phyloP scores from a whole-genome alignment of 306 rosid species.

The Ziziphus jujuba region DNA sequence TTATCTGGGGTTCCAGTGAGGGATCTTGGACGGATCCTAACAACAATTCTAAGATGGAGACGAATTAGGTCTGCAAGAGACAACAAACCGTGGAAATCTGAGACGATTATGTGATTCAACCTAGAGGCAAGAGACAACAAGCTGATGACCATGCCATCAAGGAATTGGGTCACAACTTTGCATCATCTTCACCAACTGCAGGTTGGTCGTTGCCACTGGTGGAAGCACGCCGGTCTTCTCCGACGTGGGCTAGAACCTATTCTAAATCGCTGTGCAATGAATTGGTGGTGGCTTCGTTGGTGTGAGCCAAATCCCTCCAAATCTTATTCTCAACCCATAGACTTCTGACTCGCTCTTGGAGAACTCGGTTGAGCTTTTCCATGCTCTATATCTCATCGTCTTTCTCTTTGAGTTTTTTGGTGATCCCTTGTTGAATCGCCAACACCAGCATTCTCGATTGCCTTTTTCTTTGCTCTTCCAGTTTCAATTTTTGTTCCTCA shows the following conservation, averaged over 20 bases:
- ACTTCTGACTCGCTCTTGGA: slow-evolving; percentile 60
- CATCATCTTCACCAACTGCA: slow-evolving; percentile 35
- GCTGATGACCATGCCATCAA: too few relatives aligned
- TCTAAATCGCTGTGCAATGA: slow-evolving; percentile 63
- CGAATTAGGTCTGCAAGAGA: too few relatives aligned
- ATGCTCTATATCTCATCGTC: slow-evolving; percentile 80
- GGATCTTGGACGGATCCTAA: too few relatives aligned
- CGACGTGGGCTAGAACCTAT: slow-evolving; percentile 54
- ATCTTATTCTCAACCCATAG: slow-evolving; percentile 69
- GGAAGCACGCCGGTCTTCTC: slow-evolving; percentile 18
- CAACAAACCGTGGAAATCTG: too few relatives aligned
- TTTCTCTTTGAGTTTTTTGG: slow-evolving; percentile 61
- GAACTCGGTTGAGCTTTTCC: slow-evolving; percentile 62
- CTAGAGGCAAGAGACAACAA: too few relatives aligned
- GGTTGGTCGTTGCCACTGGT: neutral
- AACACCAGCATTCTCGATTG: slow-evolving; percentile 53
- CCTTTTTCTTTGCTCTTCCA: slow-evolving; percentile 51
- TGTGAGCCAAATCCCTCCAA: slow-evolving; percentile 77
- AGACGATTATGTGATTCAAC: too few relatives aligned
- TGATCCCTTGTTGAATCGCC: slow-evolving; percentile 51
- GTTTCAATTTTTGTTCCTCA: slow-evolving; percentile 59
- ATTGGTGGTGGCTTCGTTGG: slow-evolving; percentile 74
- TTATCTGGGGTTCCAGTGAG: too few relatives aligned
- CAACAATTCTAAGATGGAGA: too few relatives aligned
- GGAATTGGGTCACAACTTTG: too few relatives aligned